phyloP scores from a whole-genome alignment of 2,329 filamentous ascomycete species.

The Dryadomyces quercus-mongolicae region DNA sequence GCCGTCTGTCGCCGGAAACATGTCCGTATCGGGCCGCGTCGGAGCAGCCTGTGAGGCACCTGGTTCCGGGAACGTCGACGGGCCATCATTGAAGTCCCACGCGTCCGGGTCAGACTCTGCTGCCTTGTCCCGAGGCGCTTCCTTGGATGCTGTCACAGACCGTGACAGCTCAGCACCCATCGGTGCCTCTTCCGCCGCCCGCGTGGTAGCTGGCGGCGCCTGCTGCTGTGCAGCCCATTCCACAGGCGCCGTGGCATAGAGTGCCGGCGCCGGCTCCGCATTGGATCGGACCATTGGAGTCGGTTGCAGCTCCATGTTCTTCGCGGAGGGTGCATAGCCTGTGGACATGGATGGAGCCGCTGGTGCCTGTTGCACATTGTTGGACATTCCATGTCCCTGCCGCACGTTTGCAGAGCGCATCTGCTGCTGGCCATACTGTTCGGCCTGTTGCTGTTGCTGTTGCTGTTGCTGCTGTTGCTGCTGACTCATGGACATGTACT shows the following conservation, averaged over 20 bases:
- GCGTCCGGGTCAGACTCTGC: constrained; percentile 49
- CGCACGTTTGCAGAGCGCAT: constrained; percentile 25
- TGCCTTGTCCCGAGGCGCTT: constrained; percentile 35
- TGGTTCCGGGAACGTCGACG: constrained; percentile 49
- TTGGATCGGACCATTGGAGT: constrained; percentile 41
- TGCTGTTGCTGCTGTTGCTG: constrained; percentile 40
- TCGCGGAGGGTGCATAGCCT: constrained; percentile 18
- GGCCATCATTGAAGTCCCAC: constrained; percentile 82
- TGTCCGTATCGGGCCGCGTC: constrained; percentile 73
- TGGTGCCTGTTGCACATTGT: constrained; percentile 42
- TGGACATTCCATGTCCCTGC: constrained; percentile 33
- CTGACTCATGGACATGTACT: constrained; percentile 22
- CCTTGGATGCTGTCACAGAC: constrained; percentile 16
- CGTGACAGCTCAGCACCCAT: background rate
- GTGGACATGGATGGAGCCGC: constrained; percentile 20
- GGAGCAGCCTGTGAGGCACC: constrained; percentile 25
- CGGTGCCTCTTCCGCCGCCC: background rate
- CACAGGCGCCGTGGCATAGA: constrained; percentile 19
- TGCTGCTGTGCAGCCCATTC: constrained; percentile 19
- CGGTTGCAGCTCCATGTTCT: constrained; percentile 27
- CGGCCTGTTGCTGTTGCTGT: constrained; percentile 40
- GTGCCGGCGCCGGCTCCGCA: constrained; percentile 26
- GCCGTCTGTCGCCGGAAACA: constrained; percentile 65
- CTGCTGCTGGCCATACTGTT: constrained; percentile 27
- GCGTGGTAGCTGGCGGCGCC: background rate